Conservation (phyloP, 257 asterid genomes). For the Solanum neorickii region DNA sequence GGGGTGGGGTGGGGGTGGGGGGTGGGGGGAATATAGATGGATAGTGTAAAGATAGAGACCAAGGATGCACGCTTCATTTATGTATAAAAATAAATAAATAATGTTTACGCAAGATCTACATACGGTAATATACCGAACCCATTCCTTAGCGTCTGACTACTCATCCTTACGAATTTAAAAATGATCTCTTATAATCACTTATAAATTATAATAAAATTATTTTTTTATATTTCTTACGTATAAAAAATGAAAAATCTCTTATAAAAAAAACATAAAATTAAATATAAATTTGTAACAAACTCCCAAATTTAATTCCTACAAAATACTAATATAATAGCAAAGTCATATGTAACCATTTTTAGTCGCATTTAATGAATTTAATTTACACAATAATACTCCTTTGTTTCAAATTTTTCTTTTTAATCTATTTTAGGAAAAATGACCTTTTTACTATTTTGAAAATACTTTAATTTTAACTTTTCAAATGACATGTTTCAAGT, state of each 20-base stretch:
- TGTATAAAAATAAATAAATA: neutral
- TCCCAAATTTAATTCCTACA: neutral
- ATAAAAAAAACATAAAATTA: no score
- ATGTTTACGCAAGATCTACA: neutral
- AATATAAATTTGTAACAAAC: neutral
- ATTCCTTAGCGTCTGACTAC: neutral
- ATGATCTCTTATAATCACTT: neutral
- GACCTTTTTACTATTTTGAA: no score
- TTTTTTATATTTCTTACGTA: rapidly evolving
- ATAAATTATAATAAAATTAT: no score
- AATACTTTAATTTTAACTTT: rapidly evolving
- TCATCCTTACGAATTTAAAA: neutral
- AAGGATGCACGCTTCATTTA: neutral
- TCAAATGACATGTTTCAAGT: no score
- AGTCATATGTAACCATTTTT: neutral
- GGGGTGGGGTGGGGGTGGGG: no score
- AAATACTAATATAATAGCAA: neutral
- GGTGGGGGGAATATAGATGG: neutral
- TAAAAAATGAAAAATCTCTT: neutral
- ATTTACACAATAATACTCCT: neutral
- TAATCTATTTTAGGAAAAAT: no score
- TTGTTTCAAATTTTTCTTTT: neutral
- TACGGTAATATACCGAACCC: neutral
- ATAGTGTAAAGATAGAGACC: neutral
- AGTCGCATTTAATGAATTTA: neutral